Evolutionary conservation across 768 basidiomycete species (phyloP), one percentile per base, ranked within the genome.

Genomic region (Neoboletus magnificus): DNA sequence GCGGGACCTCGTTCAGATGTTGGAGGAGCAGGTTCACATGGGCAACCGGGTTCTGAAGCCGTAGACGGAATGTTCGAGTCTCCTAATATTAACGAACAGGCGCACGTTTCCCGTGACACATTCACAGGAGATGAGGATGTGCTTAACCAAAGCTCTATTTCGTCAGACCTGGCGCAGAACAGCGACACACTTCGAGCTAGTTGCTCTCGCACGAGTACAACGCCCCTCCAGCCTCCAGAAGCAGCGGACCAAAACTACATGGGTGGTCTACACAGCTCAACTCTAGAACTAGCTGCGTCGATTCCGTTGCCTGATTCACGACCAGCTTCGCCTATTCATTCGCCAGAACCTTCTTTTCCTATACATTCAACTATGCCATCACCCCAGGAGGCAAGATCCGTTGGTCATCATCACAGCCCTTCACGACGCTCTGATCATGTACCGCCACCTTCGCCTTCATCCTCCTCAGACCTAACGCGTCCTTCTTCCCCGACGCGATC

Each of bases 261-360:
- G 20, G 35, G 25, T 30, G 15, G 6, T 30, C 12, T 30, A 5
- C 35, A 23, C 6, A 11, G 4, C 8, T 22, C 57, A n/a, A 46
- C 18, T 9, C 42, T 57, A n/a, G 66, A 60, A 36, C 32, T 59
- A 4, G 61, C 63, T 16, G 46, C 52, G 5, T 58, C 63, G n/a
- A 57, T 46, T 43, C 48, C 66, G 37, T 46, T 68, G 8, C 61
- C 66, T 25, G 56, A 59, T 42, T 67, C 66, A 27, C 63, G 54
- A 5, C 47, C 64, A 20, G 50, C 27, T 23, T 67, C 65, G 2
- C 65, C 60, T 15, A 33, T 16, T 5, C 35, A 27, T 41, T 23
- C 44, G 0, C 13, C 42, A 4, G 30, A 6, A 13, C 20, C 44
- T 16, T 41, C 59, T 30, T 53, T 39, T 18, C 36, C 57, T 11